A percentile compares a stretch with the other conserved stretches of the same genome.
phyloP scores from a whole-genome alignment of 305 asterid species.

The Plantago rigida region DNA sequence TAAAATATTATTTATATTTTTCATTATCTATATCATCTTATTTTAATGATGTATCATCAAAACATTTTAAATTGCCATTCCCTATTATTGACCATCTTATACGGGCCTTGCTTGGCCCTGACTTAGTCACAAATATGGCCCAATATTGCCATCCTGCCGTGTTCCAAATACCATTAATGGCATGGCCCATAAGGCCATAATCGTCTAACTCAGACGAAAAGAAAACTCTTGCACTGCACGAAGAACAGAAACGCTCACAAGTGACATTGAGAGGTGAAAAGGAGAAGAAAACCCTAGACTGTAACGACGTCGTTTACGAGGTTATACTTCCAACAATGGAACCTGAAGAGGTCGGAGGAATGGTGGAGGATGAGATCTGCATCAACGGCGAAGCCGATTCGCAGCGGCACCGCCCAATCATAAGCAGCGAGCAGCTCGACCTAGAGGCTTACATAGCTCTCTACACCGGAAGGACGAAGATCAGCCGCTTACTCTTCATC shows the following conservation, averaged over 20 bases:
- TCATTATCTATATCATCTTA: no score
- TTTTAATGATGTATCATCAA: no score
- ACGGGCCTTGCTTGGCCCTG: not conserved
- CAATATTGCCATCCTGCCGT: not conserved
- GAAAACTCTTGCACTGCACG: not conserved
- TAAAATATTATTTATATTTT: no score
- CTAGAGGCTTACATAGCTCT: slow-evolving; percentile 85
- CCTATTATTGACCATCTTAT: no score
- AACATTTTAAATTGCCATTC: no score
- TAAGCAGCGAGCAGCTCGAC: slow-evolving; percentile 81
- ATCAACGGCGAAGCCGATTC: slow-evolving; percentile 45
- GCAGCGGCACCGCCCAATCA: slow-evolving; percentile 66
- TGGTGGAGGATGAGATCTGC: slow-evolving; percentile 58
- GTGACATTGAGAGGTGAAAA: not conserved
- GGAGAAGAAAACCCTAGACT: slow-evolving; percentile 27
- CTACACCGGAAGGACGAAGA: slow-evolving; percentile 80
- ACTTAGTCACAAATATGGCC: not conserved
- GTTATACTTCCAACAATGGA: slow-evolving; percentile 39
- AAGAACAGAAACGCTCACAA: not conserved
- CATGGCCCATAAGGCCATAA: not conserved
- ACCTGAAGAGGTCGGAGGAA: slow-evolving; percentile 48
- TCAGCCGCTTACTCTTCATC: slow-evolving; percentile 63
- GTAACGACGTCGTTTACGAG: slow-evolving; percentile 24
- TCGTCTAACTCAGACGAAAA: not conserved
- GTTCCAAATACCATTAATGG: not conserved